Base-by-base conservation (phyloP, 768 basidiomycete species). In the Trametes villosa region DNA sequence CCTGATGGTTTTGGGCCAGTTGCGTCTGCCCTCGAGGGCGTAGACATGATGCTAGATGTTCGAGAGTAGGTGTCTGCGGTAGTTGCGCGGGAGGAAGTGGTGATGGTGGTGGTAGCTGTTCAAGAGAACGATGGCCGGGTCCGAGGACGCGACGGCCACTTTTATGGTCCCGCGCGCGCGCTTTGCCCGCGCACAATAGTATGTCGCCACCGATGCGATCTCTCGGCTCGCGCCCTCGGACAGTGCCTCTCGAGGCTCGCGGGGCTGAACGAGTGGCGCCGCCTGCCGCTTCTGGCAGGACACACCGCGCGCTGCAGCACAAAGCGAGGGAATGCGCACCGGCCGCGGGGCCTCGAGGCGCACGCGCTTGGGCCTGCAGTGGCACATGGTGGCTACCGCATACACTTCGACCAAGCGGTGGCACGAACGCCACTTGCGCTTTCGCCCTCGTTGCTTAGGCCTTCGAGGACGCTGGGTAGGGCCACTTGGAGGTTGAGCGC, bases 141-240 rank as follows among this genome's bases (percentile, higher is more conserved):
- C 22, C 27, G 46, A 29, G 36, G 27, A 48, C 22, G 36, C 24
- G 12, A 9, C 17, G 5, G 45, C 22, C 46, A 17, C 47, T 57
- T 57, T 41, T 40, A 49, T 27, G 36, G 27, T 1, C 46, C 17
- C 8, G 26, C 18, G 34, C n/a, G 46, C 36, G 38, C 56, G 56
- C 56, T 57, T 57, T 57, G 56, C 27, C 12, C 17, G 12, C 24
- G 22, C 45, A 56, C 45, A 56, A 55, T 55, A 55, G 53, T 46
- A 47, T 26, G 54, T 56, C 24, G 22, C 46, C 24, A 33, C 45
- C 31, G 54, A 56, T 56, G 22, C 26, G 54, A 56, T 56, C 34
- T 56, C 53, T 56, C 54, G 54, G 54, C 46, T 47, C 24, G 9
- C 8, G 18, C n/a, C 8, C 20, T 36, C 33, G 54, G 45, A 47